Evolutionary conservation across 257 asterid genomes (phyloP).

Genomic region (Jasminum sambac): DNA sequence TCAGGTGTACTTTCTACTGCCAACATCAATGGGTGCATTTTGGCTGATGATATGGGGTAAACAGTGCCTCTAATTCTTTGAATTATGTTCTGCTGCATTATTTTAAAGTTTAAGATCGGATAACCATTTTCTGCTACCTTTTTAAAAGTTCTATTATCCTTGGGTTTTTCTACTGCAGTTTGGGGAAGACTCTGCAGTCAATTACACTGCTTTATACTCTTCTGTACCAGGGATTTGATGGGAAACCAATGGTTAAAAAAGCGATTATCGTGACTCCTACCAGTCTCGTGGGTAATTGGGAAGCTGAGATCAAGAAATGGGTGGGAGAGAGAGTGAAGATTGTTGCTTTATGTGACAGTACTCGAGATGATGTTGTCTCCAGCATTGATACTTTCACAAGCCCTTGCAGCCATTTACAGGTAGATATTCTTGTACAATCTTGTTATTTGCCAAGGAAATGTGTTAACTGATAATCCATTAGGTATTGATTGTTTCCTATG

Average conservation of each 20-base stretch:
- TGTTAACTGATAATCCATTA: slow-evolving; percentile 30
- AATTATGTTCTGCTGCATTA: slow-evolving; percentile 1
- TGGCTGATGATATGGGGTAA: slow-evolving; percentile 99
- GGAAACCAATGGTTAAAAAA: slow-evolving; percentile 84
- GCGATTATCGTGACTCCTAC: slow-evolving; percentile 95
- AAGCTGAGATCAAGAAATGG: slow-evolving; percentile 95
- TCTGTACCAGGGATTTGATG: slow-evolving; percentile 88
- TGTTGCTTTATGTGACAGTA: slow-evolving; percentile 93
- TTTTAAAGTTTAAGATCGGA: not conserved
- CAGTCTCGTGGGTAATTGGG: slow-evolving; percentile 98
- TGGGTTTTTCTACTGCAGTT: slow-evolving; percentile 45
- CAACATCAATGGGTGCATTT: slow-evolving; percentile 91
- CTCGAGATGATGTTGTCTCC: slow-evolving; percentile 80
- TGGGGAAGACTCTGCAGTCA: slow-evolving; percentile 97
- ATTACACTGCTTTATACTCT: slow-evolving; percentile 89
- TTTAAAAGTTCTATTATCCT: slow-evolving; percentile 18
- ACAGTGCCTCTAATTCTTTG: slow-evolving; percentile 25
- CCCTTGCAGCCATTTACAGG: slow-evolving; percentile 61
- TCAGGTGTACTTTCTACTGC: slow-evolving; percentile 68
- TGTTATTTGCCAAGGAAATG: slow-evolving; percentile 20
- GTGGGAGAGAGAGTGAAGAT: slow-evolving; percentile 91
- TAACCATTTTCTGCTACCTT: not conserved
- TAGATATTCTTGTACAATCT: slow-evolving; percentile 31
- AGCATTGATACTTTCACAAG: slow-evolving; percentile 71
- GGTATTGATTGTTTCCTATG: slow-evolving; percentile 94